phyloP scores from a whole-genome alignment of 164 flowering plant species.

The Nymphaea colorata region DNA sequence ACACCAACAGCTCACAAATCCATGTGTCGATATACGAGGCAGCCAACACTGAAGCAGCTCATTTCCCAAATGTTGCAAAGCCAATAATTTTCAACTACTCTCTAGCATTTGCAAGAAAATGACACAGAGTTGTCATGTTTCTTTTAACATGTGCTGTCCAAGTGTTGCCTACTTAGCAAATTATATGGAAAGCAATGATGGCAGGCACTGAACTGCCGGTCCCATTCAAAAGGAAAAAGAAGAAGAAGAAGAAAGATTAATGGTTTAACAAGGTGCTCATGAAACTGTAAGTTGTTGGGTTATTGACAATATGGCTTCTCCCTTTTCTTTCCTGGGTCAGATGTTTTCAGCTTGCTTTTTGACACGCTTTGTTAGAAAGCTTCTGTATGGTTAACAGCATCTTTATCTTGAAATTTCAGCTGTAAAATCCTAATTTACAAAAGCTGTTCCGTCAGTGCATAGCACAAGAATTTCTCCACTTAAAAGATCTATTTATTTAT shows the following conservation, averaged over 20 bases:
- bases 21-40: too few species aligned
- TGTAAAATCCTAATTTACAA: background rate
- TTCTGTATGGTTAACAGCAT: background rate
- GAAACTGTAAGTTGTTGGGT: background rate
- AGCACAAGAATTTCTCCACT: background rate
- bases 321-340: background rate
- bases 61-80: too few species aligned
- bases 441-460: background rate
- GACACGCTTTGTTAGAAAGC: background rate
- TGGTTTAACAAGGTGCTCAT: background rate
- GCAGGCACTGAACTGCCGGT: background rate
- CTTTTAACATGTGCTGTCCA: background rate
- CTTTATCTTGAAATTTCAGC: background rate
- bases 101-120: background rate
- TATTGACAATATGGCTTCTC: background rate
- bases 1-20: too few species aligned
- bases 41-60: too few species aligned
- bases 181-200: background rate
- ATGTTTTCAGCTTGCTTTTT: background rate
- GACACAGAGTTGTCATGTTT: background rate
- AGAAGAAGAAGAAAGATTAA: too few species aligned
- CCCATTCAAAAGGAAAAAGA: background rate
- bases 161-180: background rate
- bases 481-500: too few species aligned
- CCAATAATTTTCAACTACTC: background rate